Conservation (phyloP, 257 asterid genomes). For the Nicotiana tabacum region DNA sequence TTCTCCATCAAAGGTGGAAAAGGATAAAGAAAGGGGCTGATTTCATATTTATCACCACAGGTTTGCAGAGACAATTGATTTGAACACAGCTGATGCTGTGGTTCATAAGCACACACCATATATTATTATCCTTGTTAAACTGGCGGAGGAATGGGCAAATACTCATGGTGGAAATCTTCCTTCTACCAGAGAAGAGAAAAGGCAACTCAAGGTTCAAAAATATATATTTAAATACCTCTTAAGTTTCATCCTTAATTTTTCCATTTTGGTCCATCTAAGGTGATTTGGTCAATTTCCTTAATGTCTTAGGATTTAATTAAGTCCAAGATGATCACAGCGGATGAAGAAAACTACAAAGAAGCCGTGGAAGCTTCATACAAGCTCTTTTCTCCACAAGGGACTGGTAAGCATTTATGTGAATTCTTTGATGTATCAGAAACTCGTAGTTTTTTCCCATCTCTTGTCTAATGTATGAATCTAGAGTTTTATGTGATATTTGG, state of each 20-base stretch:
- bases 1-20: not conserved
- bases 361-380: slow-evolving; percentile 90
- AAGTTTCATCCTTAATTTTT: not conserved
- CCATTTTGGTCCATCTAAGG: slow-evolving; percentile 20
- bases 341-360: slow-evolving; percentile 95
- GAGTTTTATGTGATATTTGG: no score
- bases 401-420: slow-evolving; percentile 49
- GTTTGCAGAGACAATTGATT: slow-evolving; percentile 73
- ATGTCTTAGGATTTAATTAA: slow-evolving; percentile 64
- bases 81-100: slow-evolving; percentile 68
- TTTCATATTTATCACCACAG: slow-evolving; percentile 31
- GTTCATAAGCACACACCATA: slow-evolving; percentile 86
- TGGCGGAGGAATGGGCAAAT: slow-evolving; percentile 74
- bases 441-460: not conserved
- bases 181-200: slow-evolving; percentile 79
- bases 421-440: not conserved
- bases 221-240: not conserved
- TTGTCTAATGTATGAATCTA: no score
- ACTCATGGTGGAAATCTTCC: slow-evolving; percentile 70
- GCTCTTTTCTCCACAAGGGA: slow-evolving; percentile 82
- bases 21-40: slow-evolving; percentile 13
- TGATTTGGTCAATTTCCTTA: slow-evolving; percentile 26
- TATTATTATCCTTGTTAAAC: slow-evolving; percentile 77
- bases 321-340: slow-evolving; percentile 65
- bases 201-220: slow-evolving; percentile 59